Percentiles rank a stretch among this genome's conserved stretches.
Evolutionary conservation across 2,329 filamentous ascomycete genomes (phyloP).

Genomic region (Microdochium nivale): DNA sequence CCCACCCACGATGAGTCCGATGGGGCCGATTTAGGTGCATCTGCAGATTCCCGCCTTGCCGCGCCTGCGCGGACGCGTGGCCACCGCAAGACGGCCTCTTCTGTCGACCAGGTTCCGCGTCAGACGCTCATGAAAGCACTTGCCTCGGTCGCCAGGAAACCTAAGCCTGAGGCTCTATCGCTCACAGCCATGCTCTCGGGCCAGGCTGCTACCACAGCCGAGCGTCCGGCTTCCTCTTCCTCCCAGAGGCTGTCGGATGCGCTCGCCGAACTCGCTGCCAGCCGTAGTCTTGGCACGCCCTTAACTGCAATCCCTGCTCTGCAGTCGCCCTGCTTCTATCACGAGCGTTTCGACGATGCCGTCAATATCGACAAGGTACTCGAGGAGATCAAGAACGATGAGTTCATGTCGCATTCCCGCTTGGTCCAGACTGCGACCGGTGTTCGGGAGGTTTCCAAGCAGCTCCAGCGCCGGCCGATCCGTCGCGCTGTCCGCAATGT

Average conservation of each 20-base stretch:
- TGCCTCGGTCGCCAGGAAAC: constrained; percentile 55
- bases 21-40: background rate
- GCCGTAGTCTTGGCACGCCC: constrained; percentile 18
- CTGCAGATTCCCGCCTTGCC: constrained; percentile 12
- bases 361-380: constrained; percentile 92
- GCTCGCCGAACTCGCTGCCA: constrained; percentile 36
- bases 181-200: constrained; percentile 50
- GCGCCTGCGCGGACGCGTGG: constrained; percentile 13
- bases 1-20: background rate
- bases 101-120: constrained; percentile 60
- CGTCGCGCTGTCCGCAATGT: constrained; percentile 86
- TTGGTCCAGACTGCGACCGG: constrained; percentile 92
- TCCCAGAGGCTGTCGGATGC: constrained; percentile 58
- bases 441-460: constrained; percentile 91
- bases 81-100: constrained; percentile 42
- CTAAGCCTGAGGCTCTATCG: constrained; percentile 55
- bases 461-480: constrained; percentile 85
- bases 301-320: constrained; percentile 56
- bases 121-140: constrained; percentile 80
- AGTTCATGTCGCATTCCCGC: constrained; percentile 86
- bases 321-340: constrained; percentile 94
- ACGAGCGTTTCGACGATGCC: constrained; percentile 91
- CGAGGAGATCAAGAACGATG: constrained; percentile 84
- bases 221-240: constrained; percentile 33
- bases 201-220: constrained; percentile 23